Conservation (phyloP, 257 asterid genomes). For the Nyctanthes arbortristis region DNA sequence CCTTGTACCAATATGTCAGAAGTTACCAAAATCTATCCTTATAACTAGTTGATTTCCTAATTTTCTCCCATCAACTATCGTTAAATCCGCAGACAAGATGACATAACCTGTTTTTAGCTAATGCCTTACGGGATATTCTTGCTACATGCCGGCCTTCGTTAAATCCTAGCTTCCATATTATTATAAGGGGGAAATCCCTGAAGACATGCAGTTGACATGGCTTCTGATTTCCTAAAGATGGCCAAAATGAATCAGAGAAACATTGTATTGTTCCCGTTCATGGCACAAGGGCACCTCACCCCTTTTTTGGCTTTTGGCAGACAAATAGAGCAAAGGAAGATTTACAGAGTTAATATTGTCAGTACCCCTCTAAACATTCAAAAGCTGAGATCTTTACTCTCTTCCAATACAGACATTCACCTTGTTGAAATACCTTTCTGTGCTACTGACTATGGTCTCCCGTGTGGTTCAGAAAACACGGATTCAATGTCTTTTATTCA, state of each 20-base stretch:
- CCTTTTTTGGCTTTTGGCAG: constrained; percentile 36
- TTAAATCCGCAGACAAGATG: background rate
- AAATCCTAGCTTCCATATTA: background rate
- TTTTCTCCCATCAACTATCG: background rate
- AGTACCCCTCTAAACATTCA: background rate
- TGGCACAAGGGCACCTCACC: constrained; percentile 39
- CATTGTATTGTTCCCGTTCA: constrained; percentile 35
- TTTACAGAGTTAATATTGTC: background rate
- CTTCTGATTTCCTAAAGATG: background rate
- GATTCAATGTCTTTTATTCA: background rate
- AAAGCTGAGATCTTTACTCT: background rate
- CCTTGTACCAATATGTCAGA: background rate
- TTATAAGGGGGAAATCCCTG: background rate
- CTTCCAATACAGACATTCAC: background rate
- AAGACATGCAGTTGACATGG: background rate
- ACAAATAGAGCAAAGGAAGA: constrained; percentile 18
- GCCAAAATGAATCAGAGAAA: background rate
- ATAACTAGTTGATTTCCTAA: background rate
- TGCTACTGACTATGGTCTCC: background rate
- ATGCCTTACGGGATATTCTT: background rate
- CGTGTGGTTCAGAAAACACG: background rate
- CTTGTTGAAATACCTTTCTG: background rate
- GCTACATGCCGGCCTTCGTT: background rate
- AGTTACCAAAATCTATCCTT: background rate
- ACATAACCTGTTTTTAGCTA: background rate